phyloP scores from a whole-genome alignment of 805 yeast genomes.

The Wickerhamomyces rabaulensis region DNA sequence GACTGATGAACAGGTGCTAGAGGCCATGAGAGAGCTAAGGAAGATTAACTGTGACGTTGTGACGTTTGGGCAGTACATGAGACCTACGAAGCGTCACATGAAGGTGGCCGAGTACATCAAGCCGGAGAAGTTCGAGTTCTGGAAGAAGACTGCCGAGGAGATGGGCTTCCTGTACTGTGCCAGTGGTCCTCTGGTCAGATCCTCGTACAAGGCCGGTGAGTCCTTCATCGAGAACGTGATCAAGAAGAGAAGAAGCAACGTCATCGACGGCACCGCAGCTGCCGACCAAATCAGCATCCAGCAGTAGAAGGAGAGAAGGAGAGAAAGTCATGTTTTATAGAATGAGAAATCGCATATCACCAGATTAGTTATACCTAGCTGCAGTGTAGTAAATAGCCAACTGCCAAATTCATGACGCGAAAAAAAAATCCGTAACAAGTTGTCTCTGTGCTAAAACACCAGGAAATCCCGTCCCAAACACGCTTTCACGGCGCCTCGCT shows the following conservation, averaged over 20 bases:
- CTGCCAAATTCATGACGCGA: too few relatives aligned
- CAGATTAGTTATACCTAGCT: too few relatives aligned
- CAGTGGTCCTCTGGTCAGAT: constrained; percentile 93
- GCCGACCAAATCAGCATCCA: not conserved
- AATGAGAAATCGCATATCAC: too few relatives aligned
- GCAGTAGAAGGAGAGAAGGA: not conserved
- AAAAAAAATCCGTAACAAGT: too few relatives aligned
- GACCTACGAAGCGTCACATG: constrained; percentile 98
- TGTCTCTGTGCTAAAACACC: too few relatives aligned
- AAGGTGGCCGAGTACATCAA: constrained; percentile 92
- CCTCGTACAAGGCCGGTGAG: constrained; percentile 98
- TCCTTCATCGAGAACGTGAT: constrained; percentile 92
- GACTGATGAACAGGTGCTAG: constrained; percentile 80
- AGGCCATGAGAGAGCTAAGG: constrained; percentile 73
- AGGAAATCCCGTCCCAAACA: too few relatives aligned
- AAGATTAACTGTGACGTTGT: constrained; percentile 83
- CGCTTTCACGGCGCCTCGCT: too few relatives aligned
- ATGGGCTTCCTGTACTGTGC: constrained; percentile 96
- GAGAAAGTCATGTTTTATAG: too few relatives aligned
- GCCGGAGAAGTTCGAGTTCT: constrained; percentile 90
- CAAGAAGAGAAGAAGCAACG: constrained; percentile 48
- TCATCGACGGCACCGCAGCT: not conserved
- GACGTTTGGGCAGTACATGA: constrained; percentile 98
- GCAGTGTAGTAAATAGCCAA: too few relatives aligned
- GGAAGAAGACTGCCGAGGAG: constrained; percentile 83